A percentile compares a stretch with the other conserved stretches of the same genome.
Conservation (phyloP, 768 basidiomycete genomes). For the Vishniacozyma victoriae region DNA sequence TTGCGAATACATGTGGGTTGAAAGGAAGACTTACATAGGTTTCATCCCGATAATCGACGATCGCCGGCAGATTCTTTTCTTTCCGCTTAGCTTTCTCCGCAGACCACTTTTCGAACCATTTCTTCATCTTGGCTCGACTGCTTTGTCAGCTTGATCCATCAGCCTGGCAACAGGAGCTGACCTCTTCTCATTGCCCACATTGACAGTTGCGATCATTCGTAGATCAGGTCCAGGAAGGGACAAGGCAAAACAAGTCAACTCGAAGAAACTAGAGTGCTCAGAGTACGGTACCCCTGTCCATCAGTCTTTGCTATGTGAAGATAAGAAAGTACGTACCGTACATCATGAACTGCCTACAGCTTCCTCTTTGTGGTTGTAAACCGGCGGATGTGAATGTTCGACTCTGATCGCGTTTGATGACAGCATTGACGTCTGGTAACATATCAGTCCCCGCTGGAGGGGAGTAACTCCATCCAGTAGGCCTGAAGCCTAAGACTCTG, state of each 20-base stretch:
- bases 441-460: slow-evolving; percentile 61
- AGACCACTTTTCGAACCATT: slow-evolving; percentile 78
- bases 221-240: slow-evolving; percentile 65
- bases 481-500: slow-evolving; percentile 73
- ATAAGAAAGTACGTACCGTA: slow-evolving; percentile 60
- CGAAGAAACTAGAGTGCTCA: slow-evolving; percentile 92
- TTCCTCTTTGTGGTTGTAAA: slow-evolving; percentile 64
- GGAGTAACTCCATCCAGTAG: slow-evolving; percentile 91
- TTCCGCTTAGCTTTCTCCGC: slow-evolving; percentile 63
- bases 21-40: slow-evolving; percentile 46
- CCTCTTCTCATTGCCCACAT: slow-evolving; percentile 47
- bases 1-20: too few relatives aligned
- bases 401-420: slow-evolving; percentile 64
- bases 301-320: slow-evolving; percentile 11
- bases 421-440: slow-evolving; percentile 59
- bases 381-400: slow-evolving; percentile 64
- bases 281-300: slow-evolving; percentile 60
- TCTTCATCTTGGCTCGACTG: slow-evolving; percentile 73
- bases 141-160: not conserved
- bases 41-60: slow-evolving; percentile 45
- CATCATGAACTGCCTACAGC: slow-evolving; percentile 63
- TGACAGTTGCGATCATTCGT: slow-evolving; percentile 85
- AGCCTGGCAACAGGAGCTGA: slow-evolving; percentile 4
- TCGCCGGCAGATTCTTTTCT: slow-evolving; percentile 43
- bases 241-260: slow-evolving; percentile 89